Conservation (phyloP, 257 asterid genomes). For the Gentiana macrophylla region DNA sequence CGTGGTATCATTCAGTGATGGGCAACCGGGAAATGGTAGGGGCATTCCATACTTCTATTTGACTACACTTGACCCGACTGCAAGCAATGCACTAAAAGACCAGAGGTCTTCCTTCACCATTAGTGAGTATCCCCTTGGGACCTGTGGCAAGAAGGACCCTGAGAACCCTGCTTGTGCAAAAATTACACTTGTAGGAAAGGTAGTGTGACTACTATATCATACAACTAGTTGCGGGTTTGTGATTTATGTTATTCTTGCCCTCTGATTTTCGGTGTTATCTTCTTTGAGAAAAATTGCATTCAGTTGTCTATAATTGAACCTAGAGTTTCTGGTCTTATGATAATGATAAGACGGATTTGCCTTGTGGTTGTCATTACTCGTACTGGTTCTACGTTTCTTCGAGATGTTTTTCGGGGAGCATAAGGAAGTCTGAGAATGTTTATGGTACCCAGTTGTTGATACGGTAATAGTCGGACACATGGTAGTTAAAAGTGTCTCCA, state of each 20-base stretch:
- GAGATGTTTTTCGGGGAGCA: no score
- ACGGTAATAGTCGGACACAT: no score
- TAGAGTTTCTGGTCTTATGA: no score
- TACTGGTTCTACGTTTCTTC: no score
- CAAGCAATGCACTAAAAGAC: slow-evolving; percentile 60
- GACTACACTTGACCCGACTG: slow-evolving; percentile 82
- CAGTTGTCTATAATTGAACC: no score
- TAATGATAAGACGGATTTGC: no score
- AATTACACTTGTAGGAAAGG: slow-evolving; percentile 79
- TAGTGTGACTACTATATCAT: slow-evolving; percentile 11
- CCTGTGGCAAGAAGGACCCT: slow-evolving; percentile 72
- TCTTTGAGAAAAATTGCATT: not conserved
- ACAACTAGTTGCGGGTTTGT: no score
- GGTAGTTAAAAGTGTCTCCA: no score
- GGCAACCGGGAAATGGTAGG: slow-evolving; percentile 50
- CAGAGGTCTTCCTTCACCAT: slow-evolving; percentile 64
- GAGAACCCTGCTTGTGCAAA: slow-evolving; percentile 77
- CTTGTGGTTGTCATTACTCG: no score
- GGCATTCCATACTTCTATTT: slow-evolving; percentile 87
- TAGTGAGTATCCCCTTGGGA: slow-evolving; percentile 64
- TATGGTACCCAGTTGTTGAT: no score
- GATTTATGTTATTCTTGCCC: not conserved
- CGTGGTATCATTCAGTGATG: slow-evolving; percentile 89
- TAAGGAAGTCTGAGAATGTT: no score
- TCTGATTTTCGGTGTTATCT: not conserved